Base-by-base conservation (phyloP, 2,329 filamentous ascomycete species). In the Penicillium decumbens region DNA sequence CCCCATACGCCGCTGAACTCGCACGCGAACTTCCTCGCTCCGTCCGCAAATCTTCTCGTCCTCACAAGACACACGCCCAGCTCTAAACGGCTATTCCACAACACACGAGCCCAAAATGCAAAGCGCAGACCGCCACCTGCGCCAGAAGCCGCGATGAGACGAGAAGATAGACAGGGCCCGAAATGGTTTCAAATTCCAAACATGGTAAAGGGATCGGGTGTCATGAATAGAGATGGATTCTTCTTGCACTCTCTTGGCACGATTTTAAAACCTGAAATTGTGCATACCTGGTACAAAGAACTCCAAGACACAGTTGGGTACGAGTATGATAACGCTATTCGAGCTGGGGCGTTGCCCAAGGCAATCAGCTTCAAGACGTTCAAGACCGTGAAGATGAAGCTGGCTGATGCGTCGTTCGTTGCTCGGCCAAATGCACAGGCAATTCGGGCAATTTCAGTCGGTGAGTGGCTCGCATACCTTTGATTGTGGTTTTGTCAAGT, bases 371-470 rank as follows among this genome's bases (percentile, higher is more conserved):
- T 56, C 20, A 42, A 45, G 2, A 59, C 48, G 1, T 65, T 63
- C 25, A 45, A 42, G 27, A 33, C 51, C 2, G 52, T 62, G 4
- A 47, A 51, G 1, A 43, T 37, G 23, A 42, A 55, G 13, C 25
- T 66, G 37, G 39, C 61, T 6, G 44, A 18, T 6, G 49, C 40
- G 7, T 44, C 58, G 2, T 48, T 54, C 15, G 33, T 28, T 1
- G 27, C 38, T 15, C 1, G 18, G 2, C 55, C 62, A 0, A 53
- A 57, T 29, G 54, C 41, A 9, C 44, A 43, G 6, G 23, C 37
- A 4, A 51, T 60, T 37, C 40, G 48, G 37, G 43, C 46, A 4
- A 60, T 62, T 35, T 60, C 58, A 15, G 33, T 47, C 38, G 60
- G 60, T 61, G 38, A 38, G 49, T 52, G 23, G 1, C 25, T 27